These are phyloP conservation scores for Sporothrix variecibatus DNA, from an alignment of 2,329 filamentous ascomycete species.

Conservation along the genomic window DNA sequence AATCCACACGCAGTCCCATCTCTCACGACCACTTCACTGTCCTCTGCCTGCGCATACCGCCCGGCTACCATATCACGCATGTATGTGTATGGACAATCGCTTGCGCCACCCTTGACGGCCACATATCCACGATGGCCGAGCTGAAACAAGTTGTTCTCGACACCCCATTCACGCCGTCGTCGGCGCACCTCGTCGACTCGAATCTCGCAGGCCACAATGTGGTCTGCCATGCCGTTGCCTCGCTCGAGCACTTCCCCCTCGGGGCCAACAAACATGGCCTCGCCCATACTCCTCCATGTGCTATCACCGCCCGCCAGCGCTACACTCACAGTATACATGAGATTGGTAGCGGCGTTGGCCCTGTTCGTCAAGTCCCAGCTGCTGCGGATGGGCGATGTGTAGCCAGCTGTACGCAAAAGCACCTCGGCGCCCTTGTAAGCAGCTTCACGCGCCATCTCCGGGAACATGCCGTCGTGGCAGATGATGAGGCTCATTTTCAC, in stretches of 20 bases:
- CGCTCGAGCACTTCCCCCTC: conserved; percentile 24
- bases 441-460: conserved; percentile 25
- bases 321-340: conserved; percentile 25
- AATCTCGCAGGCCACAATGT: conserved; percentile 23
- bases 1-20: conserved; percentile 20
- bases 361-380: conserved; percentile 24
- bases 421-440: conserved; percentile 23
- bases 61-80: conserved; percentile 19
- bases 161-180: conserved; percentile 21
- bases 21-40: conserved; percentile 6
- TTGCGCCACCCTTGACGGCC: conserved; percentile 15
- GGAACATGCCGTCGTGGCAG: conserved; percentile 28
- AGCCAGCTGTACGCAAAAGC: conserved; percentile 23
- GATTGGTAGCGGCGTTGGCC: conserved; percentile 18
- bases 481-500: conserved; percentile 24
- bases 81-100: conserved; percentile 24
- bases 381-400: conserved; percentile 24
- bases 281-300: conserved; percentile 26
- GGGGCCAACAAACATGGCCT: conserved; percentile 22
- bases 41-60: conserved; percentile 16
- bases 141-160: conserved; percentile 26
- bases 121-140: conserved; percentile 23
- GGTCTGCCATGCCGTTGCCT: conserved; percentile 19
- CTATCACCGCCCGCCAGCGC: conserved; percentile 20
- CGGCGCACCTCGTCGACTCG: conserved; percentile 20